Conservation (phyloP, 768 basidiomycete genomes). For the Pisolithus sp. region DNA sequence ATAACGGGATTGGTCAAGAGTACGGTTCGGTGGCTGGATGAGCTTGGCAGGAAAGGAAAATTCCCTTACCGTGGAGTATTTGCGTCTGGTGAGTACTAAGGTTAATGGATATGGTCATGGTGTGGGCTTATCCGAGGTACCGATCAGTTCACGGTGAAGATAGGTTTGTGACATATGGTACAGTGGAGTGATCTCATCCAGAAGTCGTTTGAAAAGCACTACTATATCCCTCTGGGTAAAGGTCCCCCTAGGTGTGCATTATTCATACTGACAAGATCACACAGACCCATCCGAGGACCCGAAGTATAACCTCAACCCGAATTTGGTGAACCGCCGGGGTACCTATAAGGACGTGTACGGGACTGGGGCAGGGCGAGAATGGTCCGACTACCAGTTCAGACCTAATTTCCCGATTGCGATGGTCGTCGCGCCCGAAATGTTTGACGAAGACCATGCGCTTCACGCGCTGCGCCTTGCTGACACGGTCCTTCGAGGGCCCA, state of each 20-base stretch:
- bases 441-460: slow-evolving; percentile 74
- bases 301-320: slow-evolving; percentile 62
- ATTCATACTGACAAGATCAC: slow-evolving; percentile 1
- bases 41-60: slow-evolving; percentile 52
- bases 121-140: slow-evolving; percentile 1
- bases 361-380: slow-evolving; percentile 79
- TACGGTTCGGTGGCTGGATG: slow-evolving; percentile 82
- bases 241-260: background rate
- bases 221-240: slow-evolving; percentile 79
- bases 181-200: slow-evolving; percentile 88
- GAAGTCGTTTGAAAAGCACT: slow-evolving; percentile 80
- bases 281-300: slow-evolving; percentile 67
- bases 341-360: slow-evolving; percentile 99
- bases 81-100: slow-evolving; percentile 55
- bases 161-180: slow-evolving; percentile 73
- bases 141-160: slow-evolving; percentile 60
- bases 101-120: background rate
- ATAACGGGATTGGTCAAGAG: slow-evolving; percentile 93
- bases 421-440: slow-evolving; percentile 94
- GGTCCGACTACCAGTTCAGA: slow-evolving; percentile 96
- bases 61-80: slow-evolving; percentile 92
- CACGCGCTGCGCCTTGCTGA: slow-evolving; percentile 77
- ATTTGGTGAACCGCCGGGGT: slow-evolving; percentile 78
- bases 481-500: slow-evolving; percentile 71
- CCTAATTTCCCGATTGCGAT: slow-evolving; percentile 94